Conservation (phyloP, 176 grass and related monocot genomes). For the Areca catechu region DNA sequence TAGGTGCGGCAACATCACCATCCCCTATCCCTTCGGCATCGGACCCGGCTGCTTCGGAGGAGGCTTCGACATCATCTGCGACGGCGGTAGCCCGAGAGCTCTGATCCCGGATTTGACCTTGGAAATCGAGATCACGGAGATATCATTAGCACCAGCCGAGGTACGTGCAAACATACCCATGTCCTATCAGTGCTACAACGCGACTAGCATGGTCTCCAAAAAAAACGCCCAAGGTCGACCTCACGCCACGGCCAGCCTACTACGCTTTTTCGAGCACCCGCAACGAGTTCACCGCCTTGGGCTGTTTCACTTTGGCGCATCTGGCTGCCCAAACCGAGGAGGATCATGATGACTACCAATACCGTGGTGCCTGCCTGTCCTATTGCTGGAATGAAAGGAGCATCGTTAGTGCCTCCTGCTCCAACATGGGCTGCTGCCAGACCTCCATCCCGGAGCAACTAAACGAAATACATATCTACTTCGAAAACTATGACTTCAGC, state of each 20-base stretch:
- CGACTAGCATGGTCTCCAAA: not conserved
- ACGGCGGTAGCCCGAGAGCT: slow-evolving; percentile 19
- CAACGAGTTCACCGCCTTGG: slow-evolving; percentile 25
- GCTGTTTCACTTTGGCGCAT: slow-evolving; percentile 33
- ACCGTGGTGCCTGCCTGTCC: slow-evolving; percentile 35
- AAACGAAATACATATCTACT: not conserved
- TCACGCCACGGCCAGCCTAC: not conserved
- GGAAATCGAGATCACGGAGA: slow-evolving; percentile 2
- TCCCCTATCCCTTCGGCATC: slow-evolving; percentile 60
- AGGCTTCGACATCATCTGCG: slow-evolving; percentile 26
- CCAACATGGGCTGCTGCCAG: slow-evolving; percentile 46
- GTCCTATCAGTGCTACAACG: slow-evolving; percentile 23
- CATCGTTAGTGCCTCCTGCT: slow-evolving; percentile 13
- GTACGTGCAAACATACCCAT: not conserved
- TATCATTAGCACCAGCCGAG: slow-evolving; percentile 22
- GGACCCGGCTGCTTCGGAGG: slow-evolving; percentile 24
- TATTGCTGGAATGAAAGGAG: slow-evolving; percentile 18
- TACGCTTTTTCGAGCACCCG: slow-evolving; percentile 17
- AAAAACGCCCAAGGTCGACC: not conserved
- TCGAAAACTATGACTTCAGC: not conserved
- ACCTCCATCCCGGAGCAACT: not conserved
- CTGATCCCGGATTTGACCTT: not conserved
- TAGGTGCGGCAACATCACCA: slow-evolving; percentile 33
- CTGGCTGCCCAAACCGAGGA: not conserved
- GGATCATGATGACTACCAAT: not conserved